phyloP scores from a whole-genome alignment of 2,329 filamentous ascomycete genomes.

The Diaporthe batatas region DNA sequence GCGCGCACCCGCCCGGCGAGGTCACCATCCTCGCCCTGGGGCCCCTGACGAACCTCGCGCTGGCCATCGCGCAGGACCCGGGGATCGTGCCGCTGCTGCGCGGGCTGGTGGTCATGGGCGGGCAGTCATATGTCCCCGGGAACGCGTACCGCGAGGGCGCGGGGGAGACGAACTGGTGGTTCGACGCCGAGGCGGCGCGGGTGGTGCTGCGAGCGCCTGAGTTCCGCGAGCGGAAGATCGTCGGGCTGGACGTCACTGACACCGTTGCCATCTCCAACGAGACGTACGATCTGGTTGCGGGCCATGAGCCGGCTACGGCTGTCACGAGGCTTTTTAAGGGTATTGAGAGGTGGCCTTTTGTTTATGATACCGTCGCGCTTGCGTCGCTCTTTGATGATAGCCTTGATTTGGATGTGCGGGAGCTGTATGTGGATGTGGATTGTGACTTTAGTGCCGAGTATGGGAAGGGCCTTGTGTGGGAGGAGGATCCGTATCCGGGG shows the following conservation, averaged over 20 bases:
- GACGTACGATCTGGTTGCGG: neutral
- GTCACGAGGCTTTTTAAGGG: neutral
- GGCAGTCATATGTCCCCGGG: neutral
- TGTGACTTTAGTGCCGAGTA: constrained; percentile 14
- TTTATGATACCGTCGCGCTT: constrained; percentile 5
- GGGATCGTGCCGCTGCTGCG: neutral
- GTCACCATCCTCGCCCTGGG: constrained; percentile 9
- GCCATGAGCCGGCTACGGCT: constrained; percentile 6
- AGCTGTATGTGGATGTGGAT: constrained; percentile 4
- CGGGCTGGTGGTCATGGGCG: neutral
- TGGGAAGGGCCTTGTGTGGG: constrained; percentile 16
- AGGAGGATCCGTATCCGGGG: constrained; percentile 13
- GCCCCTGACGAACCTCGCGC: constrained; percentile 13
- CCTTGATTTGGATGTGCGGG: neutral
- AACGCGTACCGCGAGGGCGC: constrained; percentile 16
- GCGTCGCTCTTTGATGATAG: neutral
- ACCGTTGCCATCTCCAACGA: constrained; percentile 3
- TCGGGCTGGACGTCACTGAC: constrained; percentile 19
- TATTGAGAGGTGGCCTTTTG: constrained; percentile 20
- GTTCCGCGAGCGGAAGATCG: neutral
- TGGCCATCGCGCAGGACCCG: constrained; percentile 5
- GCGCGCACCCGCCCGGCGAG: neutral
- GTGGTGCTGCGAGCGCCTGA: neutral
- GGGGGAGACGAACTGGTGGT: constrained; percentile 23
- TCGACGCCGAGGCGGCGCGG: constrained; percentile 18